These are phyloP conservation scores for Chaetoscypha palmicola DNA, from an alignment of 2,329 filamentous ascomycete species.

Conservation along the genomic window DNA sequence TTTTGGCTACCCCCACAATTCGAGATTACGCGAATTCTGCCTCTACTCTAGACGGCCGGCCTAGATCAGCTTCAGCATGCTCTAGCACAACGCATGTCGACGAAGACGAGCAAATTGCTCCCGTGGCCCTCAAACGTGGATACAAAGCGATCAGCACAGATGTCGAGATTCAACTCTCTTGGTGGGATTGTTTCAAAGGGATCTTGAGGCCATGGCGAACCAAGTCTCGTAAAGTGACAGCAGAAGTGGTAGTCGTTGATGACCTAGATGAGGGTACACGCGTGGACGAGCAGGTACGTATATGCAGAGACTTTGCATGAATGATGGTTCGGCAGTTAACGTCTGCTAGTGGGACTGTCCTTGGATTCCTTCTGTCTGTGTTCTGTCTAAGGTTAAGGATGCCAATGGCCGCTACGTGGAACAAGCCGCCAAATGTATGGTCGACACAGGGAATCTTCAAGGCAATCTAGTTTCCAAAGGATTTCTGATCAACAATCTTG, in stretches of 20 bases:
- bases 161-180: not conserved
- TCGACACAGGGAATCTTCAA: conserved; percentile 9
- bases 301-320: too few relatives aligned
- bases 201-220: conserved; percentile 1
- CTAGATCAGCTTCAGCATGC: too few relatives aligned
- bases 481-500: conserved; percentile 4
- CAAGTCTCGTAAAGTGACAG: not conserved
- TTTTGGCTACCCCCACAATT: too few relatives aligned
- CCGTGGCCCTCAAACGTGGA: too few relatives aligned
- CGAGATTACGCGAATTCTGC: too few relatives aligned
- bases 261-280: not conserved
- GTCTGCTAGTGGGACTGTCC: too few relatives aligned
- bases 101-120: too few relatives aligned
- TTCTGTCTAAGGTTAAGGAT: conserved; percentile 26
- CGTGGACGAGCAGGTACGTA: too few relatives aligned
- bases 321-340: too few relatives aligned
- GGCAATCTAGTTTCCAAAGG: conserved; percentile 10
- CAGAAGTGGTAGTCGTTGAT: not conserved
- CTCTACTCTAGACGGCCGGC: too few relatives aligned
- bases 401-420: conserved; percentile 32
- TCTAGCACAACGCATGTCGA: too few relatives aligned
- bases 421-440: conserved; percentile 5
- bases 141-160: not conserved
- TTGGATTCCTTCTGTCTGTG: conserved; percentile 4
- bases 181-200: conserved; percentile 4